Evolutionary conservation across 1,139 yeast genomes (phyloP).

Genomic region (Pneumocystis sp.): DNA sequence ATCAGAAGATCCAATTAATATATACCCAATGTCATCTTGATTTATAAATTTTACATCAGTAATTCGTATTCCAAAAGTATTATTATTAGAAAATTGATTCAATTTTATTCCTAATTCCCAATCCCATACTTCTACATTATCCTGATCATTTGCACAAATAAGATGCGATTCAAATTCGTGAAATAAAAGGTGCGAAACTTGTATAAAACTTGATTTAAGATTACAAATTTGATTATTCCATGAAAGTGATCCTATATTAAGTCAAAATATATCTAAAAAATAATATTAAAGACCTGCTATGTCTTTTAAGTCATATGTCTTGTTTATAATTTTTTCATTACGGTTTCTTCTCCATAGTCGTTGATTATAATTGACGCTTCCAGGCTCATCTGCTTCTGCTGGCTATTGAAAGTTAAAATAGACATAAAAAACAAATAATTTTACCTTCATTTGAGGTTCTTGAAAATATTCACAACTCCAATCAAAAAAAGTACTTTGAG

Average conservation of each 20-base stretch:
- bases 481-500: conserved; percentile 64
- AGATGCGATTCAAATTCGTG: conserved; percentile 82
- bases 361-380: conserved; percentile 70
- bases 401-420: conserved; percentile 23
- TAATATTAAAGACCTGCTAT: conserved; percentile 37
- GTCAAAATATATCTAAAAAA: not conserved
- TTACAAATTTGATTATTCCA: conserved; percentile 57
- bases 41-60: conserved; percentile 76
- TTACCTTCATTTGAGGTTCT: conserved; percentile 78
- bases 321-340: conserved; percentile 71
- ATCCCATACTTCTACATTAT: conserved; percentile 75
- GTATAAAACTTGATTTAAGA: conserved; percentile 54
- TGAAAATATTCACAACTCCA: conserved; percentile 87
- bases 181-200: conserved; percentile 63
- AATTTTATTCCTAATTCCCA: conserved; percentile 51
- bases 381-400: conserved; percentile 75
- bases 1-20: conserved; percentile 81
- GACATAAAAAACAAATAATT: not conserved
- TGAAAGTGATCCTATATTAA: conserved; percentile 36
- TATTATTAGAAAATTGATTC: conserved; percentile 64
- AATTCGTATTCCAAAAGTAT: conserved; percentile 75
- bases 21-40: conserved; percentile 78
- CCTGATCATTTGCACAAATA: conserved; percentile 72
- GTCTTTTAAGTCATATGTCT: conserved; percentile 80
- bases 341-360: conserved; percentile 82